Evolutionary conservation across 2,329 filamentous ascomycete genomes (phyloP).

Genomic region (Fusarium sp.): DNA sequence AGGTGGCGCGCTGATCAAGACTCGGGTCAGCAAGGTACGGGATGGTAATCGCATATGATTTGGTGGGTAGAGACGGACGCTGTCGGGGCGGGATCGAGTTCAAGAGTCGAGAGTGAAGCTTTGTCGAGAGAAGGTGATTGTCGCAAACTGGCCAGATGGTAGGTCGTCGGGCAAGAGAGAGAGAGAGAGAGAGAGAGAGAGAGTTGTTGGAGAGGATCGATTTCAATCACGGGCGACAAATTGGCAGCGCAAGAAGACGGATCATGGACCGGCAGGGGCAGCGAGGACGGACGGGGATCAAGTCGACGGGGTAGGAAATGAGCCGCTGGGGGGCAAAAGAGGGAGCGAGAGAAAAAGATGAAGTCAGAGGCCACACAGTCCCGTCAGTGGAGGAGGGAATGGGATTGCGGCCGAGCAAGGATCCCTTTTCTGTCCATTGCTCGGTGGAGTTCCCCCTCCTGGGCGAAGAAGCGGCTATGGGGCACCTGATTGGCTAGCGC

Average conservation of each 20-base stretch:
- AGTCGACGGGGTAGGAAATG: constrained; percentile 32
- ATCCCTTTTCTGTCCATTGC: not conserved
- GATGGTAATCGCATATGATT: constrained; percentile 16
- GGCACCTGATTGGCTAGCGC: not conserved
- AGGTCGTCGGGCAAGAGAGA: not conserved
- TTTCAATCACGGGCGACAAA: not conserved
- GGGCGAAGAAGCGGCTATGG: not conserved
- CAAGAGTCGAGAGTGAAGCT: not conserved
- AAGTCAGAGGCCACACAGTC: constrained; percentile 23
- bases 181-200: not conserved
- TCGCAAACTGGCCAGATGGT: constrained; percentile 13
- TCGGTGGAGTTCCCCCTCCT: not conserved
- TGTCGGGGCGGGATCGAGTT: not conserved
- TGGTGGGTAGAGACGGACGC: not conserved
- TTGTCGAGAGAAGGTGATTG: not conserved
- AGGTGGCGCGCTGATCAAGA: constrained; percentile 28
- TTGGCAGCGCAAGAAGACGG: not conserved
- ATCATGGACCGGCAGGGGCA: not conserved
- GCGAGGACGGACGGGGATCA: constrained; percentile 1
- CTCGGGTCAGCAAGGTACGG: constrained; percentile 17
- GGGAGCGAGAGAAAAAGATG: constrained; percentile 17
- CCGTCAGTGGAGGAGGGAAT: not conserved
- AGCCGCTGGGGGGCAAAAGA: constrained; percentile 21
- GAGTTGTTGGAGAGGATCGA: not conserved
- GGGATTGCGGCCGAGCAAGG: not conserved